Evolutionary conservation across 805 yeast genomes (phyloP), one percentile per base, ranked within the genome.

Genomic region (Brettanomyces custersianus): DNA sequence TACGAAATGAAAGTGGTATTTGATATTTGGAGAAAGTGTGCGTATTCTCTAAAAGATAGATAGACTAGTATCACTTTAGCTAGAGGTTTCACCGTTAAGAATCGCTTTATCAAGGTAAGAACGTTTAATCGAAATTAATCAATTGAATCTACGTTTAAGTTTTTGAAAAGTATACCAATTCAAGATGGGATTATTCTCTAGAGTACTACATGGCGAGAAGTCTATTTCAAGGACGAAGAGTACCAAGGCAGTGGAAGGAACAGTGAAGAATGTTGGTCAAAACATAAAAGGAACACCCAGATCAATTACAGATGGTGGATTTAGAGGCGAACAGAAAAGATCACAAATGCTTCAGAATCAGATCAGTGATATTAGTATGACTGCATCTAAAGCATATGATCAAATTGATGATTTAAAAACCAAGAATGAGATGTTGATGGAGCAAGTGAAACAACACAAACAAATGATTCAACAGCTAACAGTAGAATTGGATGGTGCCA

Each of bases 321-420:
- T 45, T 1, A 40, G 36, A 3, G 57, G 57, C 0, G 57, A 52
- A 26, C 33, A 39, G 11, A 51, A 43, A 23, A 30, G 57, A 33
- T 33, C 47, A 1, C 43, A 40, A 19, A 26, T 49, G 4, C 34
- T 52, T 12, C 50, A 47, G 33, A 29, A 21, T 4, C 57, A 52
- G 29, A 12, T 52, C 7, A 44, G 35, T 27, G 48, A 51, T 15
- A 44, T 52, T 4, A 52, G 55, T 34, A 29, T 32, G 23, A 48
- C 55, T 5, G 57, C 55, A 5, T 46, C 55, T 2, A 38, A 25
- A 15, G 57, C 55, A 2, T 52, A 47, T 34, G 58, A 53, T 38
- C 39, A 46, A 25, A 20, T 51, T 4, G 58, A 48, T 8, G 55
- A 53, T 12, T 34, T 54, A 15, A 45, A 34, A 21, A 23, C 41